Conservation (phyloP, 2,329 filamentous ascomycete genomes). For the Hortaea werneckii region DNA sequence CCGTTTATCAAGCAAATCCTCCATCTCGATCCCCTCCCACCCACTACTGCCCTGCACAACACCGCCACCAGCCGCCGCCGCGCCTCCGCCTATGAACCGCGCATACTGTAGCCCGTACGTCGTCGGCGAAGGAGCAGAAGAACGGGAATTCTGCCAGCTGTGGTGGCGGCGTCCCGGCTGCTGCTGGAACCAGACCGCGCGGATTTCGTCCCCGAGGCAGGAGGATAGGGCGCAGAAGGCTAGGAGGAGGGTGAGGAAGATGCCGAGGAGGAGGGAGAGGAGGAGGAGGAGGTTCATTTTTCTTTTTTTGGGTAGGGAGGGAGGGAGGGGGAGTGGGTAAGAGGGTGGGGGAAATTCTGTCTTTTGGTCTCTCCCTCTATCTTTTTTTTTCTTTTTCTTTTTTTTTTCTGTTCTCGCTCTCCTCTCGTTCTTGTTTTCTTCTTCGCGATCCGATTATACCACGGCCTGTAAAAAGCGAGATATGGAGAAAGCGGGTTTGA, state of each 20-base stretch:
- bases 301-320: too few relatives aligned
- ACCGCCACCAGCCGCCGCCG: slow-evolving; percentile 26
- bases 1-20: slow-evolving; percentile 43
- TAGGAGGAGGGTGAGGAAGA: slow-evolving; percentile 17
- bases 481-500: too few relatives aligned
- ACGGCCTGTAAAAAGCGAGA: too few relatives aligned
- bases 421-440: too few relatives aligned
- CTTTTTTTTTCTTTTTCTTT: too few relatives aligned
- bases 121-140: slow-evolving; percentile 21
- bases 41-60: slow-evolving; percentile 26
- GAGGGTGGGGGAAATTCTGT: too few relatives aligned
- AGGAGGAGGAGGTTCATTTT: slow-evolving; percentile 6
- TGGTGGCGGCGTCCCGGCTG: slow-evolving; percentile 21
- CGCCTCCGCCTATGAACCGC: slow-evolving; percentile 43
- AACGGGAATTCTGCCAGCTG: not conserved
- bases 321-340: too few relatives aligned
- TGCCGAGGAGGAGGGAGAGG: slow-evolving; percentile 12
- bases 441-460: too few relatives aligned
- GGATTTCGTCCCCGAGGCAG: slow-evolving; percentile 44
- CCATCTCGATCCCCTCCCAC: slow-evolving; percentile 54
- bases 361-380: too few relatives aligned
- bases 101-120: slow-evolving; percentile 48
- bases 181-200: slow-evolving; percentile 35
- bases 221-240: slow-evolving; percentile 46
- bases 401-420: too few relatives aligned